Percentiles rank a stretch among this genome's conserved stretches.
phyloP scores from a whole-genome alignment of 2,329 filamentous ascomycete species.

The Phialocephala sp. region DNA sequence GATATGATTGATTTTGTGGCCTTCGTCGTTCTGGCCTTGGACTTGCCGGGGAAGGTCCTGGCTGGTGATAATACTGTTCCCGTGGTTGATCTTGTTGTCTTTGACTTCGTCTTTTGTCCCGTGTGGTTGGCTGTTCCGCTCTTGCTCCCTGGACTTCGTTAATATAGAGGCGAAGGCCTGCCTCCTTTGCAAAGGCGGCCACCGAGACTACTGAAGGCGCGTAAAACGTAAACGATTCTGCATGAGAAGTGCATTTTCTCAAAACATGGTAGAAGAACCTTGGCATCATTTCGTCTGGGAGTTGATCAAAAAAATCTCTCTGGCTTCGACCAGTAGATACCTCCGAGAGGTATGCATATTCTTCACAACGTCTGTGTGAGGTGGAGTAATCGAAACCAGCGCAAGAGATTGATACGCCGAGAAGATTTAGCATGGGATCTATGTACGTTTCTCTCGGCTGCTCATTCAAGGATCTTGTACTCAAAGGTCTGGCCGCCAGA shows the following conservation, averaged over 20 bases:
- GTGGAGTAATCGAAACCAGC: background rate
- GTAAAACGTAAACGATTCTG: too few species aligned
- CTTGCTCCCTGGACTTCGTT: background rate
- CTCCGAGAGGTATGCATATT: background rate
- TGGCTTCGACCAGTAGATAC: background rate
- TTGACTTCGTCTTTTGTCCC: background rate
- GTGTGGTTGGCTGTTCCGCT: background rate
- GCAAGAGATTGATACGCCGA: background rate
- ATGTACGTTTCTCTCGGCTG: background rate
- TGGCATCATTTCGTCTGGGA: background rate
- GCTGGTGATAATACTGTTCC: background rate
- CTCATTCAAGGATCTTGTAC: background rate
- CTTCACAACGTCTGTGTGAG: background rate
- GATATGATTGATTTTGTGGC: background rate
- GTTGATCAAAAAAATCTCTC: background rate
- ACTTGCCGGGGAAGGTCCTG: background rate
- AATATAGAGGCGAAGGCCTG: background rate
- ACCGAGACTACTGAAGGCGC: too few species aligned
- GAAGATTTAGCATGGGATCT: background rate
- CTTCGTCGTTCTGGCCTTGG: background rate
- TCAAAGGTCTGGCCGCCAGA: background rate
- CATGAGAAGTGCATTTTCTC: too few species aligned
- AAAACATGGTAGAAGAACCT: background rate
- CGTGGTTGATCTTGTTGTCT: background rate
- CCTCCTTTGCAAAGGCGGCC: background rate